phyloP scores from a whole-genome alignment of 768 basidiomycete species.

The Saitozyma sp. region DNA sequence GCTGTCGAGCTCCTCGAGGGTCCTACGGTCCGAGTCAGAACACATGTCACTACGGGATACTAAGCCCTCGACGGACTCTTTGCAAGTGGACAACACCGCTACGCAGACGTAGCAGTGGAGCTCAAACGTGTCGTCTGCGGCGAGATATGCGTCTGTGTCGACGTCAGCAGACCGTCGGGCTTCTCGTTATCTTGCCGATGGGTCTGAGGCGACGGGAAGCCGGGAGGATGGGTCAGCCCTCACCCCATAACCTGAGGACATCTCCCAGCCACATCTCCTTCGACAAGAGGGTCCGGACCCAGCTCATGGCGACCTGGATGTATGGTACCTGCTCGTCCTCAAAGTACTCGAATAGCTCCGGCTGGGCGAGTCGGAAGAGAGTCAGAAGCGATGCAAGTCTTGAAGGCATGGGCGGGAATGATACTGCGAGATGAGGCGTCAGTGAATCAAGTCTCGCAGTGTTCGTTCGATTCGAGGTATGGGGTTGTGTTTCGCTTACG shows the following conservation, averaged over 20 bases:
- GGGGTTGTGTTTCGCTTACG: constrained; percentile 12
- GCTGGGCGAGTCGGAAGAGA: constrained; percentile 36
- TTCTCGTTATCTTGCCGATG: too few species aligned
- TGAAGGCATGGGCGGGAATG: constrained; percentile 37
- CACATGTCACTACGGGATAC: neutral
- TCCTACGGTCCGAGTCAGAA: constrained; percentile 18
- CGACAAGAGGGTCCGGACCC: constrained; percentile 33
- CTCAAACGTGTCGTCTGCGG: constrained; percentile 46
- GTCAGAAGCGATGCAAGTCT: constrained; percentile 38
- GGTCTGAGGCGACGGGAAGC: constrained; percentile 6
- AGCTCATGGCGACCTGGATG: constrained; percentile 36
- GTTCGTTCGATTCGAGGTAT: neutral
- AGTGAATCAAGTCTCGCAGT: neutral
- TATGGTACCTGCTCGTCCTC: constrained; percentile 47
- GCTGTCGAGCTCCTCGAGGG: constrained; percentile 44
- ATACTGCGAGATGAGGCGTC: constrained; percentile 11
- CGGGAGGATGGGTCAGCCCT: neutral
- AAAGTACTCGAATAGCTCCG: constrained; percentile 42
- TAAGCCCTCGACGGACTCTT: constrained; percentile 32
- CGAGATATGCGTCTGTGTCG: constrained; percentile 40
- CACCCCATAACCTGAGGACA: constrained; percentile 45
- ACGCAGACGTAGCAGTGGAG: constrained; percentile 49
- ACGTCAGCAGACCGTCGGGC: constrained; percentile 1
- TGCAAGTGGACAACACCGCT: constrained; percentile 39
- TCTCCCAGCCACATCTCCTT: constrained; percentile 47